Evolutionary conservation across 1,284 basidiomycete species (phyloP).

Genomic region (Cutaneotrichosporon sp.): DNA sequence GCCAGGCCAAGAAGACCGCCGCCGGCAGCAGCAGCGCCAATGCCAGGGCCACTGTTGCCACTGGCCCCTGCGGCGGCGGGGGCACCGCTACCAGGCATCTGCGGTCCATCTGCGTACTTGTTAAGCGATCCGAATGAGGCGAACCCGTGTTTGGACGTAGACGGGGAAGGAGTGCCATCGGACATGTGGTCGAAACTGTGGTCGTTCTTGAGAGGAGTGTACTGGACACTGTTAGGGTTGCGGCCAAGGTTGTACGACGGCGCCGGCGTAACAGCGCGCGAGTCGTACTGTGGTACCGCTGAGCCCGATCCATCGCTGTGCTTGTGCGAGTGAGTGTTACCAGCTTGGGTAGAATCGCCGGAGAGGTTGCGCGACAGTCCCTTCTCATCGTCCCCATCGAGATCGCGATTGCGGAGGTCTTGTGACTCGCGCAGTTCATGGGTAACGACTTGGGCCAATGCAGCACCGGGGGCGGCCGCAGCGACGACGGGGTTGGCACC

Average conservation of each 20-base stretch:
- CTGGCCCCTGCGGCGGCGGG: neutral
- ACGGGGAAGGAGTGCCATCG: neutral
- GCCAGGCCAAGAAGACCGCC: neutral
- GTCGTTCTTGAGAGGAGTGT: constrained; percentile 7
- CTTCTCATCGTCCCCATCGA: constrained; percentile 1
- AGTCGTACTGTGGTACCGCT: neutral
- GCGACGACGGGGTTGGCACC: constrained; percentile 4
- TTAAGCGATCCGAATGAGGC: constrained; percentile 5
- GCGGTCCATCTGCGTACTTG: constrained; percentile 1
- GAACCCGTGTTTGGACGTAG: neutral
- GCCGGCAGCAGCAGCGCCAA: constrained; percentile 1
- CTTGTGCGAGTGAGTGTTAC: neutral
- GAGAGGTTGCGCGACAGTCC: neutral
- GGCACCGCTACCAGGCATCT: constrained; percentile 1
- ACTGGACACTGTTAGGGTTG: neutral
- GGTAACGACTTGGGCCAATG: constrained; percentile 1
- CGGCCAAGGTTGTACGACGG: neutral
- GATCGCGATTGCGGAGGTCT: too few species aligned
- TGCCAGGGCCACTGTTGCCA: neutral
- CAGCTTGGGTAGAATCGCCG: neutral
- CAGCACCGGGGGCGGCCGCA: neutral
- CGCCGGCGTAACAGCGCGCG: constrained; percentile 4
- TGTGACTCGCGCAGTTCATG: too few species aligned
- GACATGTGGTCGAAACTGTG: constrained; percentile 7
- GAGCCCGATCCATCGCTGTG: neutral